phyloP scores from a whole-genome alignment of 1,284 basidiomycete genomes.

The Ganoderma lucidum region DNA sequence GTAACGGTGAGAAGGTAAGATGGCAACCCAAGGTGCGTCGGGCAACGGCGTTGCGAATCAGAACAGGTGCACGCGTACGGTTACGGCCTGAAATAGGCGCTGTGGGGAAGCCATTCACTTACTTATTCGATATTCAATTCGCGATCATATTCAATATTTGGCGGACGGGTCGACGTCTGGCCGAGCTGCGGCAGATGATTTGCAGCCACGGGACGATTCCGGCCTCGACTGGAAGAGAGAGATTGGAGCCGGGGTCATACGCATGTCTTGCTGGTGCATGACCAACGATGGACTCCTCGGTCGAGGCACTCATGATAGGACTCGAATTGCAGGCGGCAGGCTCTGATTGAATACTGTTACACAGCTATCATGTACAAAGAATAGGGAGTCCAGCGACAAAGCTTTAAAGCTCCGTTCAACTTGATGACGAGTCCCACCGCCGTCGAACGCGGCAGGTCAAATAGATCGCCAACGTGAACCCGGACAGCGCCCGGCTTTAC shows the following conservation, averaged over 20 bases:
- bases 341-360: constrained; percentile 1
- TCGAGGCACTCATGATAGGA: background rate
- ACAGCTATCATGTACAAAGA: background rate
- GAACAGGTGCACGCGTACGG: background rate
- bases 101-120: constrained; percentile 1
- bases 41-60: background rate
- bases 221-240: background rate
- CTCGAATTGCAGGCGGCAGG: background rate
- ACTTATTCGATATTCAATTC: background rate
- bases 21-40: background rate
- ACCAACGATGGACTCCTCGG: background rate
- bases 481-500: background rate
- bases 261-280: background rate
- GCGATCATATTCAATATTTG: background rate
- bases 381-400: background rate
- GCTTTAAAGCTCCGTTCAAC: background rate
- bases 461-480: background rate
- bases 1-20: background rate
- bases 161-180: background rate
- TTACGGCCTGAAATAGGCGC: background rate
- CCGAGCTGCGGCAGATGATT: background rate
- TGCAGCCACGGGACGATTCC: background rate
- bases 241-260: background rate
- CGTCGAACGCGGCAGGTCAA: background rate
- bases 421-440: background rate